Evolutionary conservation across 208 protist species (phyloP).

Genomic region (Sergeia podlipaevii): DNA sequence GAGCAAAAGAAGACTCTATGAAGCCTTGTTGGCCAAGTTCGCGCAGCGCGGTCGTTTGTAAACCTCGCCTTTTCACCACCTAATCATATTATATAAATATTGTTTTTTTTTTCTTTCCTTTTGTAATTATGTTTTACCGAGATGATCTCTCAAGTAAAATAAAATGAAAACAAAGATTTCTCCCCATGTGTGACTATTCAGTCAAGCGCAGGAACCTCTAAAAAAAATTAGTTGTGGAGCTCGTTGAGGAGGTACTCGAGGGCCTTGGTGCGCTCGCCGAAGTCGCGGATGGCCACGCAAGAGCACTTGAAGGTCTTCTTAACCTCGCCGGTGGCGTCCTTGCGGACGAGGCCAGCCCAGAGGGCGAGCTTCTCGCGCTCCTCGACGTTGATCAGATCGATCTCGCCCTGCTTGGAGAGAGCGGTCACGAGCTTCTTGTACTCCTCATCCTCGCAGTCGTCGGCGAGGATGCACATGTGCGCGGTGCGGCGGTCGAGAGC

Average conservation of each 20-base stretch:
- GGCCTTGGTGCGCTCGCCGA: slow-evolving; percentile 79
- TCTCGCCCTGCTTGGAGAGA: slow-evolving; percentile 75
- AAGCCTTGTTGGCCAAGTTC: no score
- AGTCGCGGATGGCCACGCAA: slow-evolving; percentile 85
- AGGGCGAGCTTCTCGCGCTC: slow-evolving; percentile 81
- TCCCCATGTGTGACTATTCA: background rate
- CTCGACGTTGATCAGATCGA: slow-evolving; percentile 87
- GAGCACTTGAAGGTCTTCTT: slow-evolving; percentile 89
- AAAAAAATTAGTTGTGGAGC: slow-evolving; percentile 36
- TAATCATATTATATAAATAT: no score
- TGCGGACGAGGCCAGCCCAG: slow-evolving; percentile 74
- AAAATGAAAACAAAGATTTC: slow-evolving; percentile 14
- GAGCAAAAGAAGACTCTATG: no score
- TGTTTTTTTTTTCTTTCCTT: no score
- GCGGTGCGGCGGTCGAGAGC: slow-evolving; percentile 82
- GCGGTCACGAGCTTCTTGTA: slow-evolving; percentile 91
- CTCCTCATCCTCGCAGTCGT: slow-evolving; percentile 90
- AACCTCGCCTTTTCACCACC: no score
- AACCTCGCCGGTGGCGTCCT: slow-evolving; percentile 41
- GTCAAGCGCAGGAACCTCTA: background rate
- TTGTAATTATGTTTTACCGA: no score
- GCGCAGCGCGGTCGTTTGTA: no score
- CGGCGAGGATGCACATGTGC: slow-evolving; percentile 86
- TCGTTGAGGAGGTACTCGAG: slow-evolving; percentile 82
- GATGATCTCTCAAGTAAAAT: no score